Base-by-base conservation (phyloP, 371 early-diverging fungal species). In the Apophysomyces sp. region DNA sequence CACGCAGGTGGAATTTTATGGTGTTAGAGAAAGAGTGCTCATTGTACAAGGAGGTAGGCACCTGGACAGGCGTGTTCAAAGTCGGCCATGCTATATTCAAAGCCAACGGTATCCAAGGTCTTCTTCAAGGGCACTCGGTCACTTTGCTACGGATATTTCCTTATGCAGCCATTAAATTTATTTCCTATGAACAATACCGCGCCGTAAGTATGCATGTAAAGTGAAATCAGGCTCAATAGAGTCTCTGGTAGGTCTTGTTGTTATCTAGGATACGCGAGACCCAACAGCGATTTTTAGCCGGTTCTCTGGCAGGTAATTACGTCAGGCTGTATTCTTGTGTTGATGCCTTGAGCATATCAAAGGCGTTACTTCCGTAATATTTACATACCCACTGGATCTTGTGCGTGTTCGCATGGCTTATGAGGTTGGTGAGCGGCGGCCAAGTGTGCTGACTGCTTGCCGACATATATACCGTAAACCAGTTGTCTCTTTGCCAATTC, bases 161-260 rank as follows among this genome's bases (percentile, higher is more conserved):
- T 4, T 97, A 94, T 66, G 94, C 95, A 0, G 94, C 95, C 4
- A 90, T 95, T 71, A 94, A 94, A 73, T 97, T 94, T 68, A 91
- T 95, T 85, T 85, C 90, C 4, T 92, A 89, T 58, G 95, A 94
- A 71, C 93, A 94, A 68, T 83, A 80, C 67, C 85, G 87, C 66
- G 71, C 68, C 28, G 81, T 85, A 79, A 21, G 49, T 21, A 44
- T 3, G 3, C 2, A n/a, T 54, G 28, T 15, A 16, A 18, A 39
- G 11, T 1, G 24, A 12, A 13, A 11, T 41, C 37, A n/a, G 18
- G 21, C 16, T 30, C 26, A 28, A 37, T 24, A 21, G 9, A 3
- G 4, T 21, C 21, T 21, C 24, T 9, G 49, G 16, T 21, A 44
- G 49, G 49, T 44, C 21, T 44, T 44, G 11, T n/a, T 21, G 21